phyloP scores from a whole-genome alignment of 345 rosid species.

The Brassica carinata region DNA sequence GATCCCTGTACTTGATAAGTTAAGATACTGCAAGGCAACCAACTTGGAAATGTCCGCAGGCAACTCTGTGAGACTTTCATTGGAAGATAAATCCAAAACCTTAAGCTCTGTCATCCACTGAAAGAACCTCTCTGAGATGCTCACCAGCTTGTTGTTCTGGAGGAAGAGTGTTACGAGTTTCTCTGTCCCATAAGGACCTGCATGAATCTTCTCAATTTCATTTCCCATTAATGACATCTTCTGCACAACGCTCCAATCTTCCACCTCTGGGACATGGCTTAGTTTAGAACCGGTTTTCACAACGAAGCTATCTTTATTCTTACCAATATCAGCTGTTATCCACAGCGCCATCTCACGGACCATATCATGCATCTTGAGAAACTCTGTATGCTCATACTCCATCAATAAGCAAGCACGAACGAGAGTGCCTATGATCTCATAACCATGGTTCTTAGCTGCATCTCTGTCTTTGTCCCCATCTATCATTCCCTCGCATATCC shows the following conservation, averaged over 20 bases:
- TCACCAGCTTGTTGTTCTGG: neutral
- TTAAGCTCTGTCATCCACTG: constrained; percentile 3
- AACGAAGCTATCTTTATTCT: neutral
- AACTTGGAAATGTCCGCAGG: neutral
- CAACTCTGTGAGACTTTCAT: neutral
- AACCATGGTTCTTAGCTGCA: neutral
- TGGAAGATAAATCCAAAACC: neutral
- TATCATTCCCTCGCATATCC: neutral
- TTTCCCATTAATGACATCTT: neutral
- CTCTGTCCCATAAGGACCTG: neutral
- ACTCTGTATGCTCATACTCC: neutral
- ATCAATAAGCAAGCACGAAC: neutral
- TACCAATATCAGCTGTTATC: neutral
- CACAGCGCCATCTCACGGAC: neutral
- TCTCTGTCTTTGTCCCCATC: neutral
- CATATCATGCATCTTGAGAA: neutral
- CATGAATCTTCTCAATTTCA: neutral
- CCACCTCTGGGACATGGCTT: neutral
- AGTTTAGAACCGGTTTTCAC: neutral
- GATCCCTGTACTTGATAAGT: neutral
- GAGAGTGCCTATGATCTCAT: neutral
- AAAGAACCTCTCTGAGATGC: neutral
- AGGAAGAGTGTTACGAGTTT: neutral
- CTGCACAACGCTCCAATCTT: neutral
- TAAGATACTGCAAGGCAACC: neutral